Evolutionary conservation across 139 green algal species (phyloP).

Genomic region (Gonium pectorale): DNA sequence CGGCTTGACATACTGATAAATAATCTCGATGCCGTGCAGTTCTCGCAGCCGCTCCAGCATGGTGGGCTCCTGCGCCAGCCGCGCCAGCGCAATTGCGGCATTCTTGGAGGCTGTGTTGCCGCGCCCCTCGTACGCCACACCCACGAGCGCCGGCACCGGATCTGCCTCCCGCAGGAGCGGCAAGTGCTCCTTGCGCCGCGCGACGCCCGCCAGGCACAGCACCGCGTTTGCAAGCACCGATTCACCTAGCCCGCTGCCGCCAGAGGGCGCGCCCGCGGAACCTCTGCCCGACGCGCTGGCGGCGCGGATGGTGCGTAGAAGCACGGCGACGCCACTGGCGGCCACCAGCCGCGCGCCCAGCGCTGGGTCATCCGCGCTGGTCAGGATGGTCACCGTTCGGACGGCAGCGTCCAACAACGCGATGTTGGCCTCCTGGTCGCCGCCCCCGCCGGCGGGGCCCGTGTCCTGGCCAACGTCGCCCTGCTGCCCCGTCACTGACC

Average conservation of each 20-base stretch:
- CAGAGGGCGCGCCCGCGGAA: neutral
- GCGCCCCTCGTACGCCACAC: constrained; percentile 58
- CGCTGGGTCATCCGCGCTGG: constrained; percentile 3
- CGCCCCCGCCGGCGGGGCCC: neutral
- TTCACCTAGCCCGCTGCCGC: neutral
- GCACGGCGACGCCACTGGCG: neutral
- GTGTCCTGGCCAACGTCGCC: neutral
- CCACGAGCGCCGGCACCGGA: constrained; percentile 59
- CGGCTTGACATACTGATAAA: constrained; percentile 62
- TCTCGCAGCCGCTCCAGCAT: constrained; percentile 68
- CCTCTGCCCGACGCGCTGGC: neutral
- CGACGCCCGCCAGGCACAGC: constrained; percentile 51
- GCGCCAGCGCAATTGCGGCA: constrained; percentile 73
- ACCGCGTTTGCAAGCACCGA: constrained; percentile 62
- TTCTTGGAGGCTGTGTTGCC: constrained; percentile 66
- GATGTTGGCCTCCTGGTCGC: neutral
- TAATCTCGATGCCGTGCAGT: constrained; percentile 78
- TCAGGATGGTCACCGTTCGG: constrained; percentile 46
- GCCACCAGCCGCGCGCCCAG: constrained; percentile 6
- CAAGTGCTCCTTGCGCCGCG: constrained; percentile 34
- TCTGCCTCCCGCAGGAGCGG: constrained; percentile 20
- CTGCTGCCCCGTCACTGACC: neutral
- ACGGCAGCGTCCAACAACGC: constrained; percentile 44
- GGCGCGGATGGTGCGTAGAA: constrained; percentile 17
- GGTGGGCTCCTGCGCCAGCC: constrained; percentile 57